These are phyloP conservation scores for Amanita molliuscula DNA, from an alignment of 768 basidiomycete genomes.

Conservation along the genomic window DNA sequence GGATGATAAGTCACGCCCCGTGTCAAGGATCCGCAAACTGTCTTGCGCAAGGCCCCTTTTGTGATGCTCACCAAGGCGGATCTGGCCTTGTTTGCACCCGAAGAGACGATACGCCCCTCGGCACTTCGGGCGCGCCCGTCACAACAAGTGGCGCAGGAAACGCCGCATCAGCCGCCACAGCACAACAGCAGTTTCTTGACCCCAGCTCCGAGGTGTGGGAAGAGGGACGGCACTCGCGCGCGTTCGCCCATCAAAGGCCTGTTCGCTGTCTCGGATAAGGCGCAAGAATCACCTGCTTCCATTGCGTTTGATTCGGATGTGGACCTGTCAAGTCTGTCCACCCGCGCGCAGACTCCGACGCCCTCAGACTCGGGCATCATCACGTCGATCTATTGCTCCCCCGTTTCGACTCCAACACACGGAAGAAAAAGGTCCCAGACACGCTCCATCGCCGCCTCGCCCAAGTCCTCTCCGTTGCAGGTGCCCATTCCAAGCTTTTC, in stretches of 20 bases:
- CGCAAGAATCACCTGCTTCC: neutral
- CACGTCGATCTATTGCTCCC: neutral
- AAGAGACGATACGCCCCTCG: slow-evolving; percentile 31
- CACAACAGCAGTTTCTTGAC: slow-evolving; percentile 4
- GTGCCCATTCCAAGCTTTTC: neutral
- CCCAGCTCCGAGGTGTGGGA: slow-evolving; percentile 3
- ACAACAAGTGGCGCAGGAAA: neutral
- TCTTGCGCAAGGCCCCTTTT: slow-evolving; percentile 9
- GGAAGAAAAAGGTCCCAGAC: neutral
- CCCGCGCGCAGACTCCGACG: no score
- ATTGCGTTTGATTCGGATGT: neutral
- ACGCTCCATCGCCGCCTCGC: neutral
- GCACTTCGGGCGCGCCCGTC: slow-evolving; percentile 3
- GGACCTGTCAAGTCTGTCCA: neutral
- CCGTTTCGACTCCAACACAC: neutral
- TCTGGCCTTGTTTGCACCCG: slow-evolving; percentile 21
- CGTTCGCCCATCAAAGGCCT: slow-evolving; percentile 22
- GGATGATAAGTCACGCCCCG: neutral
- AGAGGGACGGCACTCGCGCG: slow-evolving; percentile 15
- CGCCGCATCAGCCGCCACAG: slow-evolving; percentile 1
- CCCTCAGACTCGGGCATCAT: neutral
- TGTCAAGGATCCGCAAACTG: neutral
- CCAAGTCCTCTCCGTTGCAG: neutral
- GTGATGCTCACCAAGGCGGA: slow-evolving; percentile 27
- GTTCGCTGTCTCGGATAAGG: slow-evolving; percentile 8